Evolutionary conservation across 805 yeast genomes (phyloP).

Genomic region (Barnettozyma siamensis): DNA sequence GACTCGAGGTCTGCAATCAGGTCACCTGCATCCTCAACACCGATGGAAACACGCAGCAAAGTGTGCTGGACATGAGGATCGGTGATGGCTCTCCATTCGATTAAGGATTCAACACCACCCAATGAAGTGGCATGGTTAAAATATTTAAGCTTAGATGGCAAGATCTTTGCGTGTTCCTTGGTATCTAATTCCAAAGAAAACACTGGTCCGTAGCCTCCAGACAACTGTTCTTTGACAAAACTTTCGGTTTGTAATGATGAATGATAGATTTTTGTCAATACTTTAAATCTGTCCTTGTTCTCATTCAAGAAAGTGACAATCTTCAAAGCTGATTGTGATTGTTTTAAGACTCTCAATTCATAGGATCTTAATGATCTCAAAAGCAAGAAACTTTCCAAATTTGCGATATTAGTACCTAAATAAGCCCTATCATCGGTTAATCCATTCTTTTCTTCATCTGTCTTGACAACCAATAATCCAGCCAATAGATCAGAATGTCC

Average conservation of each 20-base stretch:
- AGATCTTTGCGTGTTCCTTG: conserved; percentile 48
- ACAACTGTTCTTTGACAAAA: conserved; percentile 60
- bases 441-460: conserved; percentile 35
- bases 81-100: conserved; percentile 85
- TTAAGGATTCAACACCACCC: conserved; percentile 87
- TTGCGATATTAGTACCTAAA: conserved; percentile 76
- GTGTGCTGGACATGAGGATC: conserved; percentile 52
- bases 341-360: conserved; percentile 64
- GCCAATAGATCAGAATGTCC: conserved; percentile 93
- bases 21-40: conserved; percentile 73
- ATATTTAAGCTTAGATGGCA: conserved; percentile 61
- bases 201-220: conserved; percentile 66
- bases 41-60: conserved; percentile 71
- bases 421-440: conserved; percentile 59
- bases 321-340: conserved; percentile 54
- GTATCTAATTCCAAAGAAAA: conserved; percentile 55
- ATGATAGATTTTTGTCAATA: conserved; percentile 52
- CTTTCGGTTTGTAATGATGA: conserved; percentile 72
- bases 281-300: conserved; percentile 43
- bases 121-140: conserved; percentile 91
- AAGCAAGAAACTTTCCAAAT: conserved; percentile 68
- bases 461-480: conserved; percentile 70
- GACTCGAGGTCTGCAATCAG: conserved; percentile 64
- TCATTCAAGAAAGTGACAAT: conserved; percentile 55
- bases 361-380: conserved; percentile 78